Base-by-base conservation (phyloP, 2,329 filamentous ascomycete genomes). In the Ceratocystiopsis minuta region DNA sequence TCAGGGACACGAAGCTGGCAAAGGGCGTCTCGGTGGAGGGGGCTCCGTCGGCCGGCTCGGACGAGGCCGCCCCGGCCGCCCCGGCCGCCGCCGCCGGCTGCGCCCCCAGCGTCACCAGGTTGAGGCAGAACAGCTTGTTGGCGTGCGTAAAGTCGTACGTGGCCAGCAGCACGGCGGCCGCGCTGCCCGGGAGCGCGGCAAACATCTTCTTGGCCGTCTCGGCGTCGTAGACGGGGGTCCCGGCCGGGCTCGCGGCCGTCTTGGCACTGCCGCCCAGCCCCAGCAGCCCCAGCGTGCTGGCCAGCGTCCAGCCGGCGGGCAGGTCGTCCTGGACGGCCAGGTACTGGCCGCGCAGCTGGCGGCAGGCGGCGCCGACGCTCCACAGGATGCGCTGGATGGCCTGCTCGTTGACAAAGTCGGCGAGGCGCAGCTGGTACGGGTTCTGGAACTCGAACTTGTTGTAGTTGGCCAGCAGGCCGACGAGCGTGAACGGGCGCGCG, bases 391-490 rank as follows among this genome's bases (percentile, higher is more conserved):
- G 84, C 45, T 79, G 72, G 52, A 96, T 95, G 2, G 81, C 80
- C 0, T 70, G 65, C 54, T 96, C 87, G 55, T 98, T 94, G 53
- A 95, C 85, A 59, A 96, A 96, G 57, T 96, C 87, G 52, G 88
- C 86, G 15, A 98, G 70, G 24, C 88, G 81, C 48, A 92, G 65
- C 52, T 90, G 80, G 53, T 98, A 98, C 0, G 88, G 88, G 52
- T 98, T 98, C 56, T 94, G 87, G 44, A 92, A 88, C 59, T 98
- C 90, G 54, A 98, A 98, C 59, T 96, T 98, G 70, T 98, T 96
- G 69, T 96, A 96, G 61, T 96, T 98, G 49, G 84, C 82, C 41
- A 98, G 66, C 4, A 96, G 68, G 13, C 88, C 88, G 16, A 95
- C 68, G 11, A 96, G 70, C 14, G 80, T 74, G 50, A 95, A 86